Evolutionary conservation across 495 filamentous ascomycete species (phyloP).

Genomic region (Penicillium canariense): DNA sequence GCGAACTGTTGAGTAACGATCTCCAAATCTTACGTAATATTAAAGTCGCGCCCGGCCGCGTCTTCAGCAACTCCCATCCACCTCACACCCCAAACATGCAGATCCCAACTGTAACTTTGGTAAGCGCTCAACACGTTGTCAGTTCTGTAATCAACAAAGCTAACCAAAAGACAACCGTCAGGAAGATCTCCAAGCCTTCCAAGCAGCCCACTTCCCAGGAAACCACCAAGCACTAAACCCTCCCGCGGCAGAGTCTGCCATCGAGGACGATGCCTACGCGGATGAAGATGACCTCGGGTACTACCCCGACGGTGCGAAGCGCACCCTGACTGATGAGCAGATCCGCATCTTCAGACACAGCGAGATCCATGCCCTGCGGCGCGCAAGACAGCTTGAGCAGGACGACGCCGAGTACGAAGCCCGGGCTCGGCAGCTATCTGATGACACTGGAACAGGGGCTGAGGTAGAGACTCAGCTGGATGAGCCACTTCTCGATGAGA

Average conservation of each 20-base stretch:
- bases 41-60: slow-evolving; percentile 8
- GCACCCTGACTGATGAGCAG: slow-evolving; percentile 89
- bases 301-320: slow-evolving; percentile 84
- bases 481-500: neutral
- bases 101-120: slow-evolving; percentile 51
- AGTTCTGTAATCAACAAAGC: neutral
- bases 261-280: slow-evolving; percentile 38
- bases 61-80: slow-evolving; percentile 6
- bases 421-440: slow-evolving; percentile 18
- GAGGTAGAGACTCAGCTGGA: neutral
- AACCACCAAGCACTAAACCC: slow-evolving; percentile 7
- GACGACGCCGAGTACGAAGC: slow-evolving; percentile 33
- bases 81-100: slow-evolving; percentile 16
- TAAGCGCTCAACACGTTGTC: slow-evolving; percentile 27
- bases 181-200: slow-evolving; percentile 73
- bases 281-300: slow-evolving; percentile 79
- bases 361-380: slow-evolving; percentile 73
- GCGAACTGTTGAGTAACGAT: neutral
- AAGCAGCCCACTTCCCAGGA: slow-evolving; percentile 59
- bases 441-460: neutral
- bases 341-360: slow-evolving; percentile 88
- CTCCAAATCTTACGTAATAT: slow-evolving; percentile 11
- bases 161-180: slow-evolving; percentile 23
- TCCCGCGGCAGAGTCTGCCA: slow-evolving; percentile 25
- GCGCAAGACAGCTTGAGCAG: slow-evolving; percentile 42